phyloP scores from a whole-genome alignment of 1,139 yeast species.

The Nakaseomyces kungkrabaensis region DNA sequence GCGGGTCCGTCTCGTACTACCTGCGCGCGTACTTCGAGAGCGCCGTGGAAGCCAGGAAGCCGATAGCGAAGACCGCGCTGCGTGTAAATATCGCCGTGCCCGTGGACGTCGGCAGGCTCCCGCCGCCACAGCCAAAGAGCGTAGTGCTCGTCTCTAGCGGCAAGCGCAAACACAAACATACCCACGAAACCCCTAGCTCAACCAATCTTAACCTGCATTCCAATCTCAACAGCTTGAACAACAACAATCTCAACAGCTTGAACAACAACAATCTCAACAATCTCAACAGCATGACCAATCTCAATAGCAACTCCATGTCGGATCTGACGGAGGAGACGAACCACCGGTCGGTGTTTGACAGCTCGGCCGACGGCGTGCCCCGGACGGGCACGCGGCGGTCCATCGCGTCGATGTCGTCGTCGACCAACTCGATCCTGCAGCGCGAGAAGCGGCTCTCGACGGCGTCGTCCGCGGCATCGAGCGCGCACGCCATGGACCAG shows the following conservation, averaged over 20 bases:
- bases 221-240: no score
- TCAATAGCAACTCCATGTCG: no score
- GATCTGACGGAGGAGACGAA: no score
- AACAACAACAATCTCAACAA: no score
- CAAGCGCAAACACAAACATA: not conserved
- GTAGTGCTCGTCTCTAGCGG: not conserved
- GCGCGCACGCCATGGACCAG: not conserved
- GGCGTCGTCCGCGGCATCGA: constrained; percentile 7
- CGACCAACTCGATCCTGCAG: not conserved
- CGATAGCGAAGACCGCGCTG: not conserved
- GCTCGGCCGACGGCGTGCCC: constrained; percentile 32
- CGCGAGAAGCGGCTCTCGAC: constrained; percentile 6
- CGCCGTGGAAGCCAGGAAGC: constrained; percentile 5
- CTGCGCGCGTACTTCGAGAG: constrained; percentile 46
- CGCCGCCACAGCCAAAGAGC: not conserved
- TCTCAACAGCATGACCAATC: no score
- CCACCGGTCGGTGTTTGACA: constrained; percentile 23
- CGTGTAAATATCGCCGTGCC: not conserved
- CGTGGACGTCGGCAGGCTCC: not conserved
- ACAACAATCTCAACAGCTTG: no score
- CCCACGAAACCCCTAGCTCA: no score
- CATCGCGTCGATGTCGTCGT: not conserved
- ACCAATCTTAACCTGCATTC: no score
- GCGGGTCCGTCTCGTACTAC: constrained; percentile 67
- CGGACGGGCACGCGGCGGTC: constrained; percentile 19